Evolutionary conservation across 2,329 filamentous ascomycete genomes (phyloP), one percentile per base, ranked within the genome.

Genomic region (Aspergillus ustus): DNA sequence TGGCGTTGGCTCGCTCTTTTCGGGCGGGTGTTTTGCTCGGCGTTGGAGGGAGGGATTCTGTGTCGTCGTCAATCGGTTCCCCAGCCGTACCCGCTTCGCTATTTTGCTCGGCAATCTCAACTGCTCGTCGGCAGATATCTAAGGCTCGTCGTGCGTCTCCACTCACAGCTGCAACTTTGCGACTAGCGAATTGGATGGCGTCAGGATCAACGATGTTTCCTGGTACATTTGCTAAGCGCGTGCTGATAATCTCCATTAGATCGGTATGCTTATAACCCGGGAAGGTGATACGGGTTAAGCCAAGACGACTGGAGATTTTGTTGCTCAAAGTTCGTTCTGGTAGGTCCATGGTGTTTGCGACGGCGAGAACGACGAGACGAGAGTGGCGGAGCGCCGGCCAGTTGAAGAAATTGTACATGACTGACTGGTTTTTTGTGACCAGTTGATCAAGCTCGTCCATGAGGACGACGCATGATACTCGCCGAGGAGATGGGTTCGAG

Each of bases 391-490:
- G 83, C 11, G 92, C 91, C 4, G 95, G 95, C 95, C 95, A 99
- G 73, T 99, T 99, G 85, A 99, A 99, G 78, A 99, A 99, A 77
- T 99, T 99, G 81, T 99, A 99, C 95, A 99, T 99, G 78, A 99
- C 95, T n/a, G 92, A 94, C 76, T 99, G 96, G 72, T 97, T 98
- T 73, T 94, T 95, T 13, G 95, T 99, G 5, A 99, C 96, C 7
- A 99, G 86, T 78, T 99, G 95, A 75, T 99, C 95, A 52, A 99
- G 84, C 78, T 99, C 95, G 72, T 99, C 95, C 95, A 99, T 99
- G 54, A 99, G 81, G 2, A 99, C 95, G 15, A 99, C 95, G 73
- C 94, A 98, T 1, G 96, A 95, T 6, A 96, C 92, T 63, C 95
- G 87, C 54, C 95, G 87, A 25, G 95, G 95, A 62, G 90, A 96